phyloP scores from a whole-genome alignment of 331 rosid species.

The Quercus tomentella region DNA sequence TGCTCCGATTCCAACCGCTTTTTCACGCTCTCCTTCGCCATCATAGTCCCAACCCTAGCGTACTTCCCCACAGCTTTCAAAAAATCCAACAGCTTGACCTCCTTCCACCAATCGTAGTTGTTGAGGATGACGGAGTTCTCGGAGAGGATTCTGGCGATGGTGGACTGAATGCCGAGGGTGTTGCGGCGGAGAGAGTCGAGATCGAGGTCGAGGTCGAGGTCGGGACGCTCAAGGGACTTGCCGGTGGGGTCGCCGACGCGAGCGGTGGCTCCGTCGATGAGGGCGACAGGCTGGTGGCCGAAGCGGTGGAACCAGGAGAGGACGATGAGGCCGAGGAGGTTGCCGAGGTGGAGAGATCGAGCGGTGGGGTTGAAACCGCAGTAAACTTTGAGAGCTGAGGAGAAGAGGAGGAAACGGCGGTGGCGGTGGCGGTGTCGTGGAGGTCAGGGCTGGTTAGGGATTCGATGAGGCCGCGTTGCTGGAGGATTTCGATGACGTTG shows the following conservation, averaged over 20 bases:
- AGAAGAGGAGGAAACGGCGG: conserved; percentile 14
- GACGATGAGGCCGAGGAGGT: conserved; percentile 77
- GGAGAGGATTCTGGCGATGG: conserved; percentile 9
- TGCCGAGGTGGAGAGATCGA: conserved; percentile 77
- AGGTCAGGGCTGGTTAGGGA: conserved; percentile 65
- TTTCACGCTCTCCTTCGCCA: conserved; percentile 86
- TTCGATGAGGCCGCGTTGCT: conserved; percentile 73
- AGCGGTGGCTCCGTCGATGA: conserved; percentile 94
- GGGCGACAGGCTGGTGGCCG: conserved; percentile 66
- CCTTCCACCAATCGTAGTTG: conserved; percentile 97
- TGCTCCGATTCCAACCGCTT: conserved; percentile 94
- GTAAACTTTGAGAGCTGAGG: conserved; percentile 59
- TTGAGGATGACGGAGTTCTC: conserved; percentile 32
- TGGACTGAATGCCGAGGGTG: conserved; percentile 28
- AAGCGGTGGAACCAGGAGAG: conserved; percentile 91
- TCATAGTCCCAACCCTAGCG: conserved; percentile 92
- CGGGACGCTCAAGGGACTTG: conserved; percentile 81
- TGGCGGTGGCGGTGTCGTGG: background rate
- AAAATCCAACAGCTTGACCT: conserved; percentile 67
- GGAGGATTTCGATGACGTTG: conserved; percentile 60
- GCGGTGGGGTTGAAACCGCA: conserved; percentile 98
- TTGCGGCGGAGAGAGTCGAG: conserved; percentile 42
- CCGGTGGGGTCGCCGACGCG: conserved; percentile 96
- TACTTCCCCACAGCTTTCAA: conserved; percentile 64
- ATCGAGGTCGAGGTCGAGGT: conserved; percentile 36